Evolutionary conservation across 768 basidiomycete genomes (phyloP).

Genomic region (Boletellus ananiceps): DNA sequence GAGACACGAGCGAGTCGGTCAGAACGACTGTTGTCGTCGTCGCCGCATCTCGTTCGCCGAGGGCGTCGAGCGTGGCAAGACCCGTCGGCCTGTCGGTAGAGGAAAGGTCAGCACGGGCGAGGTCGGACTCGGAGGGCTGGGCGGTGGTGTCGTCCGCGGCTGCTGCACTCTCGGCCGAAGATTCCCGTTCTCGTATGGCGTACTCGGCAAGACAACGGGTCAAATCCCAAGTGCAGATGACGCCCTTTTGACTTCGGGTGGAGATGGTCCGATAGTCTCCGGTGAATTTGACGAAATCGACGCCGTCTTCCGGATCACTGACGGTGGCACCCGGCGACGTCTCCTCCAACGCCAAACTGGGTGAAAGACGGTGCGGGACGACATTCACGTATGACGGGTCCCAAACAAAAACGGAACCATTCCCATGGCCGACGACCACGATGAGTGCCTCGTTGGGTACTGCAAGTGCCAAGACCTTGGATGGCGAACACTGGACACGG

Average conservation of each 20-base stretch:
- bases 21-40: neutral
- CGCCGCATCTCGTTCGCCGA: neutral
- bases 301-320: neutral
- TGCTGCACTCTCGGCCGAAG: neutral
- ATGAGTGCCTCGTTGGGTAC: conserved; percentile 8
- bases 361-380: conserved; percentile 4
- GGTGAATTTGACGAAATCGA: conserved; percentile 12
- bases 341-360: neutral
- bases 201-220: conserved; percentile 8
- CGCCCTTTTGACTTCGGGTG: conserved; percentile 12
- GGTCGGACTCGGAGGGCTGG: neutral
- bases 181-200: neutral
- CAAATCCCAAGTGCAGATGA: conserved; percentile 15
- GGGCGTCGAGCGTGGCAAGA: neutral
- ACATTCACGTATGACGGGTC: conserved; percentile 4
- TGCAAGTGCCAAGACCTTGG: conserved; percentile 10
- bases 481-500: conserved; percentile 1
- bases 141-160: neutral
- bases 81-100: neutral
- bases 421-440: conserved; percentile 10
- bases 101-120: neutral
- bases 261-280: conserved; percentile 2
- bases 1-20: no score
- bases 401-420: conserved; percentile 18
- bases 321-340: neutral